These are phyloP conservation scores for Alternaria alternata DNA, from an alignment of 2,329 filamentous ascomycete genomes.

Conservation along the genomic window DNA sequence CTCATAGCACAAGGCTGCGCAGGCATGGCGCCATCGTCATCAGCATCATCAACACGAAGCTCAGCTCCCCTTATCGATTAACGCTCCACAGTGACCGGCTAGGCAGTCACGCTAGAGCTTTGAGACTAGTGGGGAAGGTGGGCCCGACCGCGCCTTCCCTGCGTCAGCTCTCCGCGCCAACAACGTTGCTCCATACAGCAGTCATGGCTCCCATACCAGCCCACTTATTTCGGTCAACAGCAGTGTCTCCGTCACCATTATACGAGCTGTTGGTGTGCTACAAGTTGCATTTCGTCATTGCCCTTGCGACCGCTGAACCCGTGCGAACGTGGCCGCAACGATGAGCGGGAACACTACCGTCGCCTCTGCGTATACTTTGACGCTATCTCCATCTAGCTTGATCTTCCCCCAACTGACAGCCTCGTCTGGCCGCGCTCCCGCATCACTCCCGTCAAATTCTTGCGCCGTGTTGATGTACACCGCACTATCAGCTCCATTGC, in stretches of 20 bases:
- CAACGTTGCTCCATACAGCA: conserved; percentile 22
- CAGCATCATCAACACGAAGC: conserved; percentile 4
- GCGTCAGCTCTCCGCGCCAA: conserved; percentile 27
- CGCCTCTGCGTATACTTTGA: conserved; percentile 80
- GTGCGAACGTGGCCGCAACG: conserved; percentile 72
- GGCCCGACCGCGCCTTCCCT: conserved; percentile 32
- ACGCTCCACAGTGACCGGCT: conserved; percentile 23
- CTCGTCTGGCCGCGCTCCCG: conserved; percentile 92
- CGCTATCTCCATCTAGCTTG: conserved; percentile 83
- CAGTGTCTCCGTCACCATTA: not conserved
- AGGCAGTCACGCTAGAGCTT: conserved; percentile 28
- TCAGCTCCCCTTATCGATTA: conserved; percentile 29
- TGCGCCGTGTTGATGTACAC: conserved; percentile 98
- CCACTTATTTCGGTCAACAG: conserved; percentile 2
- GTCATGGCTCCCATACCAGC: not conserved
- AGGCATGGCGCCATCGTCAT: conserved; percentile 5
- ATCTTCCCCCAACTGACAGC: conserved; percentile 99
- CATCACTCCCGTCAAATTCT: conserved; percentile 97
- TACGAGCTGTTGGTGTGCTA: conserved; percentile 1
- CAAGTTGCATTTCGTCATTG: not conserved
- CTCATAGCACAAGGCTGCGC: conserved; percentile 22
- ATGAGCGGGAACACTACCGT: conserved; percentile 73
- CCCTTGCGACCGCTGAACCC: conserved; percentile 8
- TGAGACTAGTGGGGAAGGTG: conserved; percentile 27
- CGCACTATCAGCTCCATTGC: conserved; percentile 94